These are phyloP conservation scores for Oxyria digyna DNA, from an alignment of 148 eudicot species.

Conservation along the genomic window DNA sequence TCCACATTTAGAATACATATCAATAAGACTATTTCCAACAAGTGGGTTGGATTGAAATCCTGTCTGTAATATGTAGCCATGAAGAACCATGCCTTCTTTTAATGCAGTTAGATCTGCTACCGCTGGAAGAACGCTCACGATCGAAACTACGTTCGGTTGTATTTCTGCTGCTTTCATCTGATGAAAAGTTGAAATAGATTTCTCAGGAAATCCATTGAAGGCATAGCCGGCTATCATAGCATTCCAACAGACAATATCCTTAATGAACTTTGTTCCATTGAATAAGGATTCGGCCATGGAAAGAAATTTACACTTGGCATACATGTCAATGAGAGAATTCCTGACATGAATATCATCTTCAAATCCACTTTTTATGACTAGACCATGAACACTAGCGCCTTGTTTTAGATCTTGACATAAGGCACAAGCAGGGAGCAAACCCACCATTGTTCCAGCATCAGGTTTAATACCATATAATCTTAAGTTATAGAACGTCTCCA, in stretches of 20 bases:
- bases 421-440: constrained; percentile 52
- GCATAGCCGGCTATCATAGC: constrained; percentile 46
- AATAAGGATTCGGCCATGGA: constrained; percentile 39
- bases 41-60: constrained; percentile 41
- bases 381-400: constrained; percentile 37
- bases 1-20: constrained; percentile 75
- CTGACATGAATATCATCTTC: constrained; percentile 38
- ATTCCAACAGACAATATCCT: constrained; percentile 59
- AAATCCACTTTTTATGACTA: constrained; percentile 36
- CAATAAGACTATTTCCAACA: constrained; percentile 45
- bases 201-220: constrained; percentile 30
- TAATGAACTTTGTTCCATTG: constrained; percentile 17
- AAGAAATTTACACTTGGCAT: constrained; percentile 44
- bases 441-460: constrained; percentile 50
- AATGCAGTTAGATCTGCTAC: constrained; percentile 34
- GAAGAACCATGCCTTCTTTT: constrained; percentile 39
- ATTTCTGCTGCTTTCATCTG: constrained; percentile 37
- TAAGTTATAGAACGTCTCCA: constrained; percentile 32
- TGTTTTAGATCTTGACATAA: constrained; percentile 32
- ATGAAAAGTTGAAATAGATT: constrained; percentile 37
- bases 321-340: constrained; percentile 67
- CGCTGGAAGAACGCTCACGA: constrained; percentile 58
- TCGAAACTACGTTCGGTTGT: constrained; percentile 36
- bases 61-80: constrained; percentile 26
- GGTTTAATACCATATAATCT: constrained; percentile 29